These are phyloP conservation scores for Nemania serpens DNA, from an alignment of 2,329 filamentous ascomycete genomes.

Conservation along the genomic window DNA sequence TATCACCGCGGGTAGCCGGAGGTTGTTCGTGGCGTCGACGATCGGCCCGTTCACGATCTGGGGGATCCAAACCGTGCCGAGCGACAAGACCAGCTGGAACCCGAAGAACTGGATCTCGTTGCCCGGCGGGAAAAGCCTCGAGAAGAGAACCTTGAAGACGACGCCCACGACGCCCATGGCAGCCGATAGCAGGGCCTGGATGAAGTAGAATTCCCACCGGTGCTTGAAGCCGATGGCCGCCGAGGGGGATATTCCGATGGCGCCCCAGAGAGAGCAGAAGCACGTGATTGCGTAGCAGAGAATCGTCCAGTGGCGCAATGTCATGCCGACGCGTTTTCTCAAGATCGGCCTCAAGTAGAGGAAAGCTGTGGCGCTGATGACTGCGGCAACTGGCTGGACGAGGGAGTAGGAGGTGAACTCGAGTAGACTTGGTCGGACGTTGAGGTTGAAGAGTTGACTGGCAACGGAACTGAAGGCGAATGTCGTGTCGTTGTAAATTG, in stretches of 20 bases:
- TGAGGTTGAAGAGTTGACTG: slow-evolving; percentile 15
- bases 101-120: slow-evolving; percentile 15
- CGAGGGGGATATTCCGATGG: slow-evolving; percentile 8
- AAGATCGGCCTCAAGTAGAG: slow-evolving; percentile 1
- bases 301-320: slow-evolving; percentile 9
- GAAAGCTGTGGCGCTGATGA: slow-evolving; percentile 2
- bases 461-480: slow-evolving; percentile 14
- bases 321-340: slow-evolving; percentile 1
- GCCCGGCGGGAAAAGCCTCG: slow-evolving; percentile 12
- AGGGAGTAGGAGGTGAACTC: slow-evolving; percentile 21
- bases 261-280: slow-evolving; percentile 10
- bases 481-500: slow-evolving; percentile 10
- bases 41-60: slow-evolving; percentile 16
- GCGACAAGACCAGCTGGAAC: slow-evolving; percentile 13
- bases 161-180: slow-evolving; percentile 1
- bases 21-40: slow-evolving; percentile 17
- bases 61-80: slow-evolving; percentile 16
- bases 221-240: slow-evolving; percentile 10
- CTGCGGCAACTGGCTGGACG: slow-evolving; percentile 5
- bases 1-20: slow-evolving; percentile 18
- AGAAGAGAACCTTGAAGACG: slow-evolving; percentile 13
- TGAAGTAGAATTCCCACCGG: slow-evolving; percentile 19
- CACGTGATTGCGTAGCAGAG: slow-evolving; percentile 14
- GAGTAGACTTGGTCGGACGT: slow-evolving; percentile 11
- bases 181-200: slow-evolving; percentile 12